Base-by-base conservation (phyloP, 257 asterid genomes). In the Echites panduratus region DNA sequence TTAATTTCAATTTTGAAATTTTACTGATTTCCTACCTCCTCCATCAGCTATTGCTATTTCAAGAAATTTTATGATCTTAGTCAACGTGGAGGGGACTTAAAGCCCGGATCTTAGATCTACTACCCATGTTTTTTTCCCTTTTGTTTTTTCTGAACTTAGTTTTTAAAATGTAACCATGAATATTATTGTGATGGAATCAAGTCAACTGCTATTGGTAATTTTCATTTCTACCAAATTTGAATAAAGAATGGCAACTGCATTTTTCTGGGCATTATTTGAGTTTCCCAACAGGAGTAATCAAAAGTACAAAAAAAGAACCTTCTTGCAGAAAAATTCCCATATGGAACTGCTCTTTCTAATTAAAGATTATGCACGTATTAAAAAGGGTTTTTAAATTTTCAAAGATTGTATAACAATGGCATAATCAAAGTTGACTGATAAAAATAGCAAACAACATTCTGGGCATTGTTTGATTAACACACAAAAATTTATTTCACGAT, bases 81-180 rank as follows among this genome's bases (percentile, higher is more conserved):
- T 10, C 40, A 58, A 58, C 63, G 10, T 9, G n/a, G 4, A 26
- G 9, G 12, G 67, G 44, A 14, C 32, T 29, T 29, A 22, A 7
- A 17, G 47, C 27, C 27, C 48, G 35, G 68, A 63, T 63, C 68
- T 63, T 17, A 38, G 68, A 63, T 63, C 68, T 63, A 19, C 47
- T 62, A 58, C 26, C 47, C 11, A 0, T 16, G 16, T 24, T 41
- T 7, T 41, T 41, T 2, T 41, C 5, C 5, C 0, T 7, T 41
- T 41, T 41, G 2, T 41, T 5, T 41, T 7, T 41, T 41, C 5
- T 41, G 45, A 7, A 7, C 3, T 41, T 41, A 41, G 5, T 4
- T 41, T 41, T 5, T 54, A 22, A 7, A 32, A 45, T 45, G n/a
- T 24, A 9, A 9, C 9, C 9, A 6, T 2, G 9, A 6, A 0